These are phyloP conservation scores for Russula virescens DNA, from an alignment of 768 basidiomycete genomes.

Conservation along the genomic window DNA sequence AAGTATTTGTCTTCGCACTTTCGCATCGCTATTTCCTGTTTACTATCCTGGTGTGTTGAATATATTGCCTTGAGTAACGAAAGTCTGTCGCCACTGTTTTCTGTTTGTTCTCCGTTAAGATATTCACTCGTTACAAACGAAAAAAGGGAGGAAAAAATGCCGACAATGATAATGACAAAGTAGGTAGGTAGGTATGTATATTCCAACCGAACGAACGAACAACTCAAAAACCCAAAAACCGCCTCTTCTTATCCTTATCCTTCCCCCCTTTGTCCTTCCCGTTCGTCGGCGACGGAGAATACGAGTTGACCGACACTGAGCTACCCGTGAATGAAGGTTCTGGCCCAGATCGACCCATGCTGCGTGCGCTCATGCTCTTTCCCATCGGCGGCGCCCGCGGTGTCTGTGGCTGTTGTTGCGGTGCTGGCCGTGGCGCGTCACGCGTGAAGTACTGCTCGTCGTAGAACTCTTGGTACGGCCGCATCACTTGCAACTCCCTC, in stretches of 20 bases:
- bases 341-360: conserved; percentile 33
- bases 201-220: not conserved
- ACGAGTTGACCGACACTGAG: conserved; percentile 30
- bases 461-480: conserved; percentile 69
- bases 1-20: too few species aligned
- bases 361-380: conserved; percentile 27
- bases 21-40: too few species aligned
- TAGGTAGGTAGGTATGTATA: not conserved
- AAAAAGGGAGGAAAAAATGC: not conserved
- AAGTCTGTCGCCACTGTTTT: too few species aligned
- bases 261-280: conserved; percentile 47
- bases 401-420: conserved; percentile 33
- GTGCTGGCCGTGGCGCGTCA: conserved; percentile 55
- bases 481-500: conserved; percentile 40
- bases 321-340: conserved; percentile 50
- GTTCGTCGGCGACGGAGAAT: conserved; percentile 14
- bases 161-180: too few species aligned
- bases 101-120: too few species aligned
- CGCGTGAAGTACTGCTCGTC: conserved; percentile 71
- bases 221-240: conserved; percentile 30
- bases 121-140: not conserved
- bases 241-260: conserved; percentile 51
- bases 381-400: conserved; percentile 31
- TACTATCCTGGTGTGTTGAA: too few species aligned
- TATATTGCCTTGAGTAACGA: too few species aligned